Evolutionary conservation across 495 filamentous ascomycete genomes (phyloP).

Genomic region (Immersiella caudata): DNA sequence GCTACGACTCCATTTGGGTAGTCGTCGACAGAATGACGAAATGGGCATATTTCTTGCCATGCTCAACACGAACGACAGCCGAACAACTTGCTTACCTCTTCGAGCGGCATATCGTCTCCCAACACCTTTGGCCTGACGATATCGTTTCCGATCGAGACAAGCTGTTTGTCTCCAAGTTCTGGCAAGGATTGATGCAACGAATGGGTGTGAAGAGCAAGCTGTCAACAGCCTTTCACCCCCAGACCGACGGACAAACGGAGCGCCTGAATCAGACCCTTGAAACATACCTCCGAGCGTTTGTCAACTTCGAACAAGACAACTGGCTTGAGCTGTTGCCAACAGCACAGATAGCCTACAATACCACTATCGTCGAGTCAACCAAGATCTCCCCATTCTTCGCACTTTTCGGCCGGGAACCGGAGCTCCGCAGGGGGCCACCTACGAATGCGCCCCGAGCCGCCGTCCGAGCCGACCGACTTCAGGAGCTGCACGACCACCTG

Average conservation of each 20-base stretch:
- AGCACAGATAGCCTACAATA: constrained; percentile 20
- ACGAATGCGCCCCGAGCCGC: background rate
- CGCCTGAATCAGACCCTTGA: constrained; percentile 25
- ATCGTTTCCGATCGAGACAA: constrained; percentile 4
- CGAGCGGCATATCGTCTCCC: background rate
- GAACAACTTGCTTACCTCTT: background rate
- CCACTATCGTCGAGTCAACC: background rate
- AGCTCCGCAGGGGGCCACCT: background rate
- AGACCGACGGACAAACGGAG: constrained; percentile 15
- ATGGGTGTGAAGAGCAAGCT: constrained; percentile 13
- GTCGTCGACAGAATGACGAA: background rate
- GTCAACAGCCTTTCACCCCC: constrained; percentile 34
- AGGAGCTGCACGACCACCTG: background rate
- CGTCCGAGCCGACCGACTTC: background rate
- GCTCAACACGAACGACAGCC: background rate
- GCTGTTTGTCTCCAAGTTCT: background rate
- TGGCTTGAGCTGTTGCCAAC: constrained; percentile 15
- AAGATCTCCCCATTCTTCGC: background rate
- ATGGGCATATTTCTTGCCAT: constrained; percentile 2
- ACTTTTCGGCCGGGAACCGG: background rate
- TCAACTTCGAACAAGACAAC: constrained; percentile 21
- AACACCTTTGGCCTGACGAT: background rate
- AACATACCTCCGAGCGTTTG: constrained; percentile 10
- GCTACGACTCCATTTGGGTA: background rate
- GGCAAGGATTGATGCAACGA: background rate